Base-by-base conservation (phyloP, 2,329 filamentous ascomycete species). In the Fusarium sp. region DNA sequence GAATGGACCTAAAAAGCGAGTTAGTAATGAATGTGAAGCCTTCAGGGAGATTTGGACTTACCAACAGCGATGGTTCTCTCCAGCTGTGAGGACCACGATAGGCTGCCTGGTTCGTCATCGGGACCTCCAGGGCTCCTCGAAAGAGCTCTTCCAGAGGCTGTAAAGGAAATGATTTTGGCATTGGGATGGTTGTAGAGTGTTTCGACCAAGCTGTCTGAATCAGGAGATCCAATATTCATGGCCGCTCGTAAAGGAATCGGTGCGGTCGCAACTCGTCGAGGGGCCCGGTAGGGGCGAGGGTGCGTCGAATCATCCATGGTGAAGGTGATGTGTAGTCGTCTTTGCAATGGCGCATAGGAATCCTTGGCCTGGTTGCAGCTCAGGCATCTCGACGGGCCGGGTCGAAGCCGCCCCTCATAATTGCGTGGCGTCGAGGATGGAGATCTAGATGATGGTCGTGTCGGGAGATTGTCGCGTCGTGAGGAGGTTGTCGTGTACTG, bases 21-120 rank as follows among this genome's bases (percentile, higher is more conserved):
- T 67, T 39, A 70, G 62, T 34, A 39, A 58, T 54, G 25, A n/a
- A 14, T 27, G 25, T 27, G 20, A 25, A 16, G 5, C 20, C n/a
- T 27, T 8, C 11, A 20, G 13, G 6, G 14, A 13, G 27, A 27
- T 30, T 13, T 20, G 10, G 34, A 48, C 88, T 72, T 85, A 94
- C 92, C 92, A 70, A 94, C 89, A 68, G 95, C 95, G 73, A 97
- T 92, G 0, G 94, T 96, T 78, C 92, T 90, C 82, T 97, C 95
- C 2, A 93, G 90, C n/a, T 90, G 88, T 3, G 93, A 93, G 58
- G 88, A 89, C 92, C 93, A 96, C 63, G 93, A 88, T 59, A 97
- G 85, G 0, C 91, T 91, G 71, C 92, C 91, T 27, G 90, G 85
- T 66, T 89, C 81, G 68, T 89, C 82, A 35, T 63, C 64, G 63